Evolutionary conservation across 1,139 yeast genomes (phyloP).

Genomic region (Lodderomyces theae): DNA sequence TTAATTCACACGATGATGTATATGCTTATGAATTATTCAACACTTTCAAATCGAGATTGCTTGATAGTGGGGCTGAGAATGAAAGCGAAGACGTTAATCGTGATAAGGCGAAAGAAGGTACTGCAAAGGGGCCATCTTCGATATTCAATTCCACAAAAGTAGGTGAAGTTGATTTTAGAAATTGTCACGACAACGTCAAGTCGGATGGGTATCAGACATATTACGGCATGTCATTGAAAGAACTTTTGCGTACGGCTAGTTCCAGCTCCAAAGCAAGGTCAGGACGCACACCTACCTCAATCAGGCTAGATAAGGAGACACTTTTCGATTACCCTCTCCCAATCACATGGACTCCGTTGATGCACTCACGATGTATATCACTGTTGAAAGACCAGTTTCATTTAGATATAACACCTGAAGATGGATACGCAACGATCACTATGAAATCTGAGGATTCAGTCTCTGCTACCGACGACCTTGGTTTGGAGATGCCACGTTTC

Average conservation of each 20-base stretch:
- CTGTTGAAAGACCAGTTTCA: conserved; percentile 23
- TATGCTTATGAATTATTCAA: conserved; percentile 33
- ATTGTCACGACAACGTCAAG: neutral
- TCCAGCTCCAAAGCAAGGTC: conserved; percentile 20
- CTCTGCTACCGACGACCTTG: conserved; percentile 6
- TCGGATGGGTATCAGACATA: conserved; percentile 24
- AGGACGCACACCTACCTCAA: conserved; percentile 25
- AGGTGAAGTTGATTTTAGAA: conserved; percentile 24
- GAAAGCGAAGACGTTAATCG: conserved; percentile 4
- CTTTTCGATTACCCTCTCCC: conserved; percentile 37
- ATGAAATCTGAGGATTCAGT: neutral
- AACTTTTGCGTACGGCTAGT: conserved; percentile 24
- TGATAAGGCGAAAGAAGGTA: conserved; percentile 2
- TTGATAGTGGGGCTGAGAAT: conserved; percentile 12
- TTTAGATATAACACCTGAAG: conserved; percentile 23
- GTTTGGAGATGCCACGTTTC: conserved; percentile 12
- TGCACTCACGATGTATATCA: conserved; percentile 23
- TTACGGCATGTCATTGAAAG: conserved; percentile 24
- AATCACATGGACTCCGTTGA: conserved; percentile 39
- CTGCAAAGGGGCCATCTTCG: conserved; percentile 10
- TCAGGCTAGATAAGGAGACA: conserved; percentile 23
- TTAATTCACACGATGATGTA: conserved; percentile 19
- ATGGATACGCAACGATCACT: conserved; percentile 31
- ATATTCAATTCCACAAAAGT: conserved; percentile 17
- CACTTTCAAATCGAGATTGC: conserved; percentile 31